These are phyloP conservation scores for Debaryomyces sp. DNA, from an alignment of 1,139 yeast genomes.

Conservation along the genomic window DNA sequence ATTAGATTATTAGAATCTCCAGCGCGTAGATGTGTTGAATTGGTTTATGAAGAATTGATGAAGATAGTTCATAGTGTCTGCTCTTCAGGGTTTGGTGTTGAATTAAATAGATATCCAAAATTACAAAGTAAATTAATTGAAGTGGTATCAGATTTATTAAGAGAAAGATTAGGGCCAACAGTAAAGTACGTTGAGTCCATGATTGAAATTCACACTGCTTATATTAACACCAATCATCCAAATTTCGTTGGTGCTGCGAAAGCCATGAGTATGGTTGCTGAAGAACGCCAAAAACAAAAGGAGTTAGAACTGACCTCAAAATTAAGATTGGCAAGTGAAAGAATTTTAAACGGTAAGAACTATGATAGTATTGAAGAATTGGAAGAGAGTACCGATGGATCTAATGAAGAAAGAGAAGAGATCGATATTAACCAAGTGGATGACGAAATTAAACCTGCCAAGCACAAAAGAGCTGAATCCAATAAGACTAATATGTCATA, in stretches of 20 bases:
- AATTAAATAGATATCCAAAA: conserved; percentile 86
- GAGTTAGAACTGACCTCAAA: conserved; percentile 38
- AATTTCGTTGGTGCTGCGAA: conserved; percentile 94
- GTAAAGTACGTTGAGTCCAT: conserved; percentile 88
- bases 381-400: conserved; percentile 21
- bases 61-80: conserved; percentile 89
- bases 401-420: conserved; percentile 16
- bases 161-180: conserved; percentile 95
- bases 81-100: conserved; percentile 61
- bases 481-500: conserved; percentile 26
- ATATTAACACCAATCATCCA: conserved; percentile 97
- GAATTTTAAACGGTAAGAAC: conserved; percentile 25
- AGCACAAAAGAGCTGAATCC: conserved; percentile 31
- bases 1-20: conserved; percentile 86
- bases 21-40: conserved; percentile 90
- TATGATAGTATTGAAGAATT: conserved; percentile 18
- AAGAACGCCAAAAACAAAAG: conserved; percentile 61
- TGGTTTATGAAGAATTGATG: conserved; percentile 96
- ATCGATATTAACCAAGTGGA: conserved; percentile 48
- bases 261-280: conserved; percentile 90
- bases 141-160: conserved; percentile 84
- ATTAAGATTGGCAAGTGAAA: conserved; percentile 38
- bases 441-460: conserved; percentile 39
- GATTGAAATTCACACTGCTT: conserved; percentile 92
- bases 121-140: conserved; percentile 88